phyloP scores from a whole-genome alignment of 108 stramenopile genomes.

The Cylindrotheca fusiformis region DNA sequence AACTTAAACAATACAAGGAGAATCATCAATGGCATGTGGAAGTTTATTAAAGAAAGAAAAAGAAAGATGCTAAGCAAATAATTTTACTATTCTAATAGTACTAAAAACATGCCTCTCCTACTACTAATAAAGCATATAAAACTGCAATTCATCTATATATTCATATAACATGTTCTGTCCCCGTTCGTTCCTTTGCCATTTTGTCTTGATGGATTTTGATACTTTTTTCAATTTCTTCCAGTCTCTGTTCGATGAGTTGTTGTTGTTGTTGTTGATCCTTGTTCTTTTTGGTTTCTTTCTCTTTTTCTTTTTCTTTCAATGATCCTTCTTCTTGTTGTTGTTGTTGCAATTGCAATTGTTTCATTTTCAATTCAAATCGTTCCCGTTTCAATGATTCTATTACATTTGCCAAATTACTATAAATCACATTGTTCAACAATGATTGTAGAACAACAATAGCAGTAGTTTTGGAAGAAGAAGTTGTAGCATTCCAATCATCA shows the following conservation, averaged over 20 bases:
- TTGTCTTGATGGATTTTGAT: too few species aligned
- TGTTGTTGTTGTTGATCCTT: too few species aligned
- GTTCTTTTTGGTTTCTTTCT: too few species aligned
- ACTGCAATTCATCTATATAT: too few species aligned
- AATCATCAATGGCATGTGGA: constrained; percentile 84
- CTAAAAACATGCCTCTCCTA: too few species aligned
- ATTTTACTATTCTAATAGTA: neutral
- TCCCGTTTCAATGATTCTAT: neutral
- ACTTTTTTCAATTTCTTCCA: too few species aligned
- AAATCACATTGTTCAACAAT: neutral
- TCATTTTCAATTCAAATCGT: neutral
- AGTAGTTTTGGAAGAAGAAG: neutral
- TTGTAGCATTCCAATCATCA: neutral
- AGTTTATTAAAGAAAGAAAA: constrained; percentile 54
- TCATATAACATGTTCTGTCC: too few species aligned
- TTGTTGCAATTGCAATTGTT: neutral
- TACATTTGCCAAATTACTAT: neutral
- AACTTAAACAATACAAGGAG: constrained; percentile 57
- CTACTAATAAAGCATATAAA: too few species aligned
- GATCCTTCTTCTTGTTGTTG: too few species aligned
- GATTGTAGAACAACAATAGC: neutral
- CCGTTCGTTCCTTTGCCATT: too few species aligned
- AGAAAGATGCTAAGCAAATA: neutral
- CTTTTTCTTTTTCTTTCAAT: too few species aligned
- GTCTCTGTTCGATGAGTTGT: too few species aligned